Percentiles rank a stretch among this genome's conserved stretches.
Conservation (phyloP, 1,284 basidiomycete genomes). For the Sanghuangporus baumii region DNA sequence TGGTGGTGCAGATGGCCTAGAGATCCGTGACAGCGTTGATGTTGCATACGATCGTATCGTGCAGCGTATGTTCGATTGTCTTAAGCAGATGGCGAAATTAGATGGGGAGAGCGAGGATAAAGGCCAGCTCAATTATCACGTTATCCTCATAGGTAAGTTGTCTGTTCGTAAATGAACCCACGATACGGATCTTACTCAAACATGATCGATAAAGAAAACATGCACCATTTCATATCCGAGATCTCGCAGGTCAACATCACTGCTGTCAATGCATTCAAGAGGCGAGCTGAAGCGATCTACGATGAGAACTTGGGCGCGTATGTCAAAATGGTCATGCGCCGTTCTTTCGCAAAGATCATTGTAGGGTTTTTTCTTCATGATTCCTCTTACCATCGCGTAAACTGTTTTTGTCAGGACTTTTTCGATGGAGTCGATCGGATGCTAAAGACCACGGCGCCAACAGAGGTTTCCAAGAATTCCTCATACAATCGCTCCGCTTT, state of each 20-base stretch:
- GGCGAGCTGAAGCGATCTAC: constrained; percentile 78
- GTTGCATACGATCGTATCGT: constrained; percentile 85
- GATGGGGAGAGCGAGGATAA: constrained; percentile 91
- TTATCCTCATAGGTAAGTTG: constrained; percentile 86
- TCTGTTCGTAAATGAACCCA: neutral
- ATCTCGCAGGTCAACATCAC: constrained; percentile 64
- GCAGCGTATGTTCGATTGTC: constrained; percentile 82
- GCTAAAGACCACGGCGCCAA: constrained; percentile 74
- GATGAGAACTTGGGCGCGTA: constrained; percentile 85
- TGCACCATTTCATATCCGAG: constrained; percentile 89
- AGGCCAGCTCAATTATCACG: constrained; percentile 93
- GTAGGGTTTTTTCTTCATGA: constrained; percentile 41
- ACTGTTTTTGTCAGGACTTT: constrained; percentile 63
- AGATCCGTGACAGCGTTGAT: constrained; percentile 77
- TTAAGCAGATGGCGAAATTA: constrained; percentile 94
- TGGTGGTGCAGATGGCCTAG: constrained; percentile 68
- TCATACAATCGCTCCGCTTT: constrained; percentile 74
- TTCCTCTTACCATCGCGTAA: neutral
- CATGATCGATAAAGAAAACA: constrained; percentile 67
- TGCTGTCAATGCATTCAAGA: constrained; percentile 64
- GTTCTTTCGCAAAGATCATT: constrained; percentile 85
- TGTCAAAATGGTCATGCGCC: constrained; percentile 80
- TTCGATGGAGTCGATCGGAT: constrained; percentile 89
- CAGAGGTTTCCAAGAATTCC: constrained; percentile 73
- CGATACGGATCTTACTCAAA: neutral